Percentiles rank a stretch among this genome's conserved stretches.
Evolutionary conservation across 192 early-diverging fungal species (phyloP).

Genomic region (Entomortierella beljakovae): DNA sequence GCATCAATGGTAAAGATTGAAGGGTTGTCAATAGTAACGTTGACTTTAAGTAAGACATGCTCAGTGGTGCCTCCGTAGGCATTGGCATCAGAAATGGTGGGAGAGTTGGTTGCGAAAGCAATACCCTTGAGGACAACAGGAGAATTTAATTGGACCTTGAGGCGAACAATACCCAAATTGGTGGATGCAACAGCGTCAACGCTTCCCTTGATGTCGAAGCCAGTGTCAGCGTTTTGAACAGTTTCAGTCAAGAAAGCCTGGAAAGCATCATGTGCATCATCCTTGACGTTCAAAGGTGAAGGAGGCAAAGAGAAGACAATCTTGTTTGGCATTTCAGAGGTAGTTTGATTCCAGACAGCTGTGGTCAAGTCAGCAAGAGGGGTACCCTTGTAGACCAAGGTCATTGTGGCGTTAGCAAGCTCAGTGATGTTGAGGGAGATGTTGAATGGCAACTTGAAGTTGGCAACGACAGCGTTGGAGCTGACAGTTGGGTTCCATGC

Average conservation of each 20-base stretch:
- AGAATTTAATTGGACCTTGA: constrained; percentile 42
- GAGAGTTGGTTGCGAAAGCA: constrained; percentile 23
- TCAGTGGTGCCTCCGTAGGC: constrained; percentile 25
- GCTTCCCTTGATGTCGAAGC: constrained; percentile 39
- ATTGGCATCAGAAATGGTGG: constrained; percentile 33
- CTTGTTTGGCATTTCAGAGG: constrained; percentile 46
- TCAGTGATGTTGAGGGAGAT: constrained; percentile 41
- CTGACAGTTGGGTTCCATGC: constrained; percentile 37
- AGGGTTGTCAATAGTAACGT: constrained; percentile 41
- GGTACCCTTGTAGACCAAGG: constrained; percentile 41
- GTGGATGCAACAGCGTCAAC: constrained; percentile 38
- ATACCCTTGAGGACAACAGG: constrained; percentile 37
- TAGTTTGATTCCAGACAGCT: constrained; percentile 42
- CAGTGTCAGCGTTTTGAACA: constrained; percentile 31
- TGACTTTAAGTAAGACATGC: constrained; percentile 24
- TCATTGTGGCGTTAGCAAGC: constrained; percentile 49
- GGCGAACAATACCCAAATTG: constrained; percentile 34
- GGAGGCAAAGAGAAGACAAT: constrained; percentile 48
- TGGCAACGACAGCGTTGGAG: constrained; percentile 32
- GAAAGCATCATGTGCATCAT: constrained; percentile 42
- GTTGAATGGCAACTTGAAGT: constrained; percentile 47
- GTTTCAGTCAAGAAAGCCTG: constrained; percentile 27
- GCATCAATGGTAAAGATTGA: constrained; percentile 45
- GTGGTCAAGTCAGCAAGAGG: constrained; percentile 37
- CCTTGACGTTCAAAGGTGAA: constrained; percentile 34